Evolutionary conservation across 768 basidiomycete species (phyloP), one percentile per base, ranked within the genome.

Genomic region (Paxillus involutus): DNA sequence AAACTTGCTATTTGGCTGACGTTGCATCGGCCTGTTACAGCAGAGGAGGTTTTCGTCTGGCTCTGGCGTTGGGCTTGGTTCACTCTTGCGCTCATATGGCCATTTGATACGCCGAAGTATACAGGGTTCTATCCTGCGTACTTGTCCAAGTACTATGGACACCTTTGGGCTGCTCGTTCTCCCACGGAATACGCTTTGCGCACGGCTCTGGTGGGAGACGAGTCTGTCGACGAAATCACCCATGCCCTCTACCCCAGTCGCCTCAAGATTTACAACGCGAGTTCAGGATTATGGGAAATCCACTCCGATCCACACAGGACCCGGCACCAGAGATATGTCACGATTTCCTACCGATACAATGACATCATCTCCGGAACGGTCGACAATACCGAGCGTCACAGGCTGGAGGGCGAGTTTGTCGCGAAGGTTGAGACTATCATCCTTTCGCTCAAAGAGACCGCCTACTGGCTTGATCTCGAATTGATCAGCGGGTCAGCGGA

Each of bases 111-210:
- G 2, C 56, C 65, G 1, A 40, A 0, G 0, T 8, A 56, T 39
- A 62, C 53, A 0, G 50, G 44, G 14, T 11, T 40, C n/a, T 66
- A 64, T 43, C 51, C 50, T 2, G 12, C 59, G 24, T 66, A 67
- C 37, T 43, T 59, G 41, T 53, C 62, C 17, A 58, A 30, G 45
- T 65, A 59, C 35, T 36, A 52, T 13, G 57, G 65, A 3, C 65
- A 67, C 1, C 59, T 69, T 16, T 69, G 65, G 67, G 40, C 26
- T 19, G 30, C 65, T 51, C 57, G 57, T 45, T 62, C 62, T 7
- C 55, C 62, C 40, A 51, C 40, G 40, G 67, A 69, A 16, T 50
- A 58, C 44, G 62, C 64, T 44, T 36, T 64, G 14, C 65, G 62
- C 12, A 29, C 0, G 6, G 49, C 26, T 24, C 21, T 19, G 32